A percentile compares a stretch with the other conserved stretches of the same genome.
phyloP scores from a whole-genome alignment of 2,329 filamentous ascomycete species.

The Diaporthe sp. region DNA sequence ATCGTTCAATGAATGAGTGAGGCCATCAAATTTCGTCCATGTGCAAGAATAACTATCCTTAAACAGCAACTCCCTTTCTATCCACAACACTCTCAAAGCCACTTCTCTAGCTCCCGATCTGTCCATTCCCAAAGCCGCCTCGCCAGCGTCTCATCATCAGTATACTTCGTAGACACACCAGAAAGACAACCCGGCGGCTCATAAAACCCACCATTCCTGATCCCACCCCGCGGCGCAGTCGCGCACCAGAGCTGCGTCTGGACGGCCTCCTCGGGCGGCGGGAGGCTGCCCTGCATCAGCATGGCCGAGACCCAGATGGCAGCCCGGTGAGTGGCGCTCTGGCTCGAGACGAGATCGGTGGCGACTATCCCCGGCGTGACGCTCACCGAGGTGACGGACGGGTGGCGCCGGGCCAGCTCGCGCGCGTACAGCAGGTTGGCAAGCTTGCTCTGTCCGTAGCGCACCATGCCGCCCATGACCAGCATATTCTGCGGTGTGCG shows the following conservation, averaged over 20 bases:
- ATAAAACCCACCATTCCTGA: not conserved
- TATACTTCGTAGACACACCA: not conserved
- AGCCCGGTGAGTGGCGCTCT: not conserved
- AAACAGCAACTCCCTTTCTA: too few species aligned
- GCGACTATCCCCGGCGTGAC: constrained; percentile 54
- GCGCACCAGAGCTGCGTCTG: not conserved
- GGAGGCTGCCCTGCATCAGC: not conserved
- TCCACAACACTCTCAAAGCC: not conserved
- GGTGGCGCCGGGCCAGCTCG: constrained; percentile 47
- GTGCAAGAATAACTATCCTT: too few species aligned
- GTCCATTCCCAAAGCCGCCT: not conserved
- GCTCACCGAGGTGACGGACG: constrained; percentile 48
- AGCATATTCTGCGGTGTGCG: constrained; percentile 24
- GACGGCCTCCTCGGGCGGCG: not conserved
- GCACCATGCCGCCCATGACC: constrained; percentile 35
- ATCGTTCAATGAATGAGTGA: too few species aligned
- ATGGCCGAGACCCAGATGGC: not conserved
- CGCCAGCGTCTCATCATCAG: not conserved
- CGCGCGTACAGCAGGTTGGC: constrained; percentile 55
- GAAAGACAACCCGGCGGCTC: not conserved
- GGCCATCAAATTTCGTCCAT: too few species aligned
- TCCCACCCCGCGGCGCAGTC: not conserved
- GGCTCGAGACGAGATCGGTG: constrained; percentile 40
- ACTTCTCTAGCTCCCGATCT: not conserved
- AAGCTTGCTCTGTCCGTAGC: constrained; percentile 59